A percentile compares a stretch with the other conserved stretches of the same genome.
phyloP scores from a whole-genome alignment of 2,329 filamentous ascomycete species.

The Mollisiaceae sp. region DNA sequence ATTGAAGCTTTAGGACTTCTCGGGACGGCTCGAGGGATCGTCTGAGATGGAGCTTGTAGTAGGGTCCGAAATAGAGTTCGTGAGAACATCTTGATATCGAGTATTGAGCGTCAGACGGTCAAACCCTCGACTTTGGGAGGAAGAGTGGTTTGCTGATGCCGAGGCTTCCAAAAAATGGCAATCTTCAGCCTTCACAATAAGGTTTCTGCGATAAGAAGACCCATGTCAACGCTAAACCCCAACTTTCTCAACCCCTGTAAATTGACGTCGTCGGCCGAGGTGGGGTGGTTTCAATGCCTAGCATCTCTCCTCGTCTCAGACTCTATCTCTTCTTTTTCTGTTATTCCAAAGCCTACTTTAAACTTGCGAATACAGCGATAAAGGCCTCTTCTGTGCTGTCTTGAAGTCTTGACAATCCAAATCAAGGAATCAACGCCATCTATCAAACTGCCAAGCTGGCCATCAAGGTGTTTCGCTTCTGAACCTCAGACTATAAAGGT shows the following conservation, averaged over 20 bases:
- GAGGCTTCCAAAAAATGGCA: neutral
- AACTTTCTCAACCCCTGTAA: neutral
- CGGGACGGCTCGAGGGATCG: constrained; percentile 8
- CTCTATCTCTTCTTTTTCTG: neutral
- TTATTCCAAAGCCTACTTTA: neutral
- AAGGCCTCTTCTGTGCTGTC: neutral
- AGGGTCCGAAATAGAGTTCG: neutral
- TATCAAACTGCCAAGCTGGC: neutral
- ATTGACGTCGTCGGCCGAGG: constrained; percentile 8
- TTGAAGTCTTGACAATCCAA: neutral
- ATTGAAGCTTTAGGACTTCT: neutral
- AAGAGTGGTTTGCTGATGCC: neutral
- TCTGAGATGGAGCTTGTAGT: neutral
- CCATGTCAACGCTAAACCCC: neutral
- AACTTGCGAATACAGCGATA: neutral
- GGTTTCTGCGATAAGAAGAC: neutral
- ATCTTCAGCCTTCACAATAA: constrained; percentile 5
- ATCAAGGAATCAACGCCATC: neutral
- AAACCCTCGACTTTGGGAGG: neutral
- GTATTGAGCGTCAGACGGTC: neutral
- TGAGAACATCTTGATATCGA: constrained; percentile 1
- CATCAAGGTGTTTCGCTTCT: constrained; percentile 9
- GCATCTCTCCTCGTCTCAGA: too few species aligned
- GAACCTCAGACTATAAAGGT: constrained; percentile 5
- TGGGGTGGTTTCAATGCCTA: neutral